A percentile compares a stretch with the other conserved stretches of the same genome.
Evolutionary conservation across 805 yeast species (phyloP).

Genomic region (Saccharomycodes ludwigii): DNA sequence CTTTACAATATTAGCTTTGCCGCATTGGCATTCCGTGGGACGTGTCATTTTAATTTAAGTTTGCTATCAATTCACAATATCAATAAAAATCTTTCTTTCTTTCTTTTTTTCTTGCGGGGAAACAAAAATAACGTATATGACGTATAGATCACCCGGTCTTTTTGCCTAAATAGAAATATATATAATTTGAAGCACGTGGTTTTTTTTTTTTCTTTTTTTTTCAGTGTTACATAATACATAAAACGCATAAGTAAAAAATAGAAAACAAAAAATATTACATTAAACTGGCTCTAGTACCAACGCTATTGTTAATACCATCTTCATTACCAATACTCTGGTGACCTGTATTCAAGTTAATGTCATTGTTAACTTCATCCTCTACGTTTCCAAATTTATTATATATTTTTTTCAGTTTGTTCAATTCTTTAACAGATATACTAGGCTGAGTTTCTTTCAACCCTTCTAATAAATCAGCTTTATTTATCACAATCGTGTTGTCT

Average conservation of each 20-base stretch:
- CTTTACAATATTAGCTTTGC: too few relatives aligned
- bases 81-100: slow-evolving; percentile 1
- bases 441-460: slow-evolving; percentile 73
- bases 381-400: slow-evolving; percentile 67
- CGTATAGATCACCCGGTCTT: neutral
- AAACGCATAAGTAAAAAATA: neutral
- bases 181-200: neutral
- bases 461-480: slow-evolving; percentile 40
- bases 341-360: too few relatives aligned
- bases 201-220: neutral
- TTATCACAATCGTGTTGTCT: slow-evolving; percentile 23
- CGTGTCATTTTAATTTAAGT: too few relatives aligned
- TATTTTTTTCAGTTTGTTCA: slow-evolving; percentile 44
- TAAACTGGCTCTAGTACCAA: slow-evolving; percentile 77
- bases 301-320: slow-evolving; percentile 65
- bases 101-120: neutral
- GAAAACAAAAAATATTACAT: slow-evolving; percentile 36
- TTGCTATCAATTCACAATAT: too few relatives aligned
- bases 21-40: too few relatives aligned
- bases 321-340: slow-evolving; percentile 65
- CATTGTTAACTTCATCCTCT: too few relatives aligned
- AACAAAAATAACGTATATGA: too few relatives aligned
- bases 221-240: neutral
- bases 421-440: slow-evolving; percentile 72
- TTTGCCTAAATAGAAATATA: neutral